Evolutionary conservation across 345 rosid genomes (phyloP).

Genomic region (Excoecaria cochinchinensis): DNA sequence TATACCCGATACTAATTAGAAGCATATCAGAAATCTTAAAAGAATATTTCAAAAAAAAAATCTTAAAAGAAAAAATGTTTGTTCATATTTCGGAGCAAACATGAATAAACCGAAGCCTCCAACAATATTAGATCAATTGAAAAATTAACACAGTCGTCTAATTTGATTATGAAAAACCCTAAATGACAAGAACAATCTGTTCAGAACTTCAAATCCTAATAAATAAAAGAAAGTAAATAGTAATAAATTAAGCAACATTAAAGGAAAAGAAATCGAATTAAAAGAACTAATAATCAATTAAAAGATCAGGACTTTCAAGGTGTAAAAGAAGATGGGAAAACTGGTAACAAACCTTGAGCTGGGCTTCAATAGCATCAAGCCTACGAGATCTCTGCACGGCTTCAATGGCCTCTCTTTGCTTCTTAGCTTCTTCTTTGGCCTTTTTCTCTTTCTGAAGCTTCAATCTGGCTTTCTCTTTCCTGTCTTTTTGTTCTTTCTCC

Average conservation of each 20-base stretch:
- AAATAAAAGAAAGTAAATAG: not conserved
- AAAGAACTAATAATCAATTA: not conserved
- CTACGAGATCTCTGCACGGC: slow-evolving; percentile 76
- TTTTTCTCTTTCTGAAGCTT: slow-evolving; percentile 65
- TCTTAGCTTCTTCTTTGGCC: slow-evolving; percentile 67
- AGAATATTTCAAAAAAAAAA: too few species aligned
- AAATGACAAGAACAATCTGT: not conserved
- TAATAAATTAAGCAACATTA: not conserved
- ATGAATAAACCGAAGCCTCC: not conserved
- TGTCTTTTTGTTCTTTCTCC: slow-evolving; percentile 80
- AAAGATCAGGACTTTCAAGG: not conserved
- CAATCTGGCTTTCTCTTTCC: slow-evolving; percentile 72
- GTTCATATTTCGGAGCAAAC: too few species aligned
- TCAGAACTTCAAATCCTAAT: not conserved
- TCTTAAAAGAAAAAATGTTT: not conserved
- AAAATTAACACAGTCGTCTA: not conserved
- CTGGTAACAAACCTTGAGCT: slow-evolving; percentile 52
- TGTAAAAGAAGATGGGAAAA: not conserved
- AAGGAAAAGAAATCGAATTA: not conserved
- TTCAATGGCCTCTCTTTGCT: slow-evolving; percentile 85
- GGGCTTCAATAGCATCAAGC: slow-evolving; percentile 76
- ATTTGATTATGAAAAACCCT: not conserved
- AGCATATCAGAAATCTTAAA: too few species aligned
- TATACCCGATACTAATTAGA: too few species aligned
- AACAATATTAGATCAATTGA: not conserved